A percentile compares a stretch with the other conserved stretches of the same genome.
Evolutionary conservation across 1,139 yeast species (phyloP).

Genomic region (Blastobotrys arbuscula): DNA sequence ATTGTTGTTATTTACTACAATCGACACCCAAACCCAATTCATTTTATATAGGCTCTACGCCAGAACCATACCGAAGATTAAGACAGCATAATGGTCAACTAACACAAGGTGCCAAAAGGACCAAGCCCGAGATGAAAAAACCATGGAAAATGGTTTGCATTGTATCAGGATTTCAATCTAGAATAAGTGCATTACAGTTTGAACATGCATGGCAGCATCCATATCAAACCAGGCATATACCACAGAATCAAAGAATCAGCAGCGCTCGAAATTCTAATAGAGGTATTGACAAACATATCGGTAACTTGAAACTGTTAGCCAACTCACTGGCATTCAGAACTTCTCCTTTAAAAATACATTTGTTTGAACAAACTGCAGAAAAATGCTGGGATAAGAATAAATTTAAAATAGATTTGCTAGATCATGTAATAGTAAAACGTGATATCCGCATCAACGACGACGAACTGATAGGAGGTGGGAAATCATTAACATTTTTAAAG

Average conservation of each 20-base stretch:
- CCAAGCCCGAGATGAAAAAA: slow-evolving; percentile 48
- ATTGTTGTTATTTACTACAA: slow-evolving; percentile 39
- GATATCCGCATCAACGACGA: slow-evolving; percentile 16
- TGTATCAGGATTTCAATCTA: slow-evolving; percentile 70
- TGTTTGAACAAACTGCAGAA: slow-evolving; percentile 23
- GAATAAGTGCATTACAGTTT: slow-evolving; percentile 62
- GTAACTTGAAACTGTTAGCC: slow-evolving; percentile 45
- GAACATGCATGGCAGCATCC: slow-evolving; percentile 77
- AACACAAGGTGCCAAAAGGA: slow-evolving; percentile 56
- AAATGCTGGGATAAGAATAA: slow-evolving; percentile 26
- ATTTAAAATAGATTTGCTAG: slow-evolving; percentile 16
- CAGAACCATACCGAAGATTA: slow-evolving; percentile 60
- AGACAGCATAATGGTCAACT: slow-evolving; percentile 75
- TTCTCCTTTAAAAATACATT: slow-evolving; percentile 25
- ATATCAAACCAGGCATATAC: slow-evolving; percentile 56
- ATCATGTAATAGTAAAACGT: slow-evolving; percentile 13
- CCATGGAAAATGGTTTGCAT: slow-evolving; percentile 69
- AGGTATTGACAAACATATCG: slow-evolving; percentile 47
- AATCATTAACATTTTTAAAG: slow-evolving; percentile 3
- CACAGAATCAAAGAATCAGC: slow-evolving; percentile 26
- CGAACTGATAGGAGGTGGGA: slow-evolving; percentile 20
- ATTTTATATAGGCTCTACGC: slow-evolving; percentile 73
- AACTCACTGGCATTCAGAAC: slow-evolving; percentile 28
- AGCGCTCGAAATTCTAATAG: slow-evolving; percentile 28
- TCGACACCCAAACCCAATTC: slow-evolving; percentile 51